Percentiles rank a stretch among this genome's conserved stretches.
These are phyloP conservation scores for Aegilops speltoides DNA, from an alignment of 176 grass and related monocot genomes.

Conservation along the genomic window DNA sequence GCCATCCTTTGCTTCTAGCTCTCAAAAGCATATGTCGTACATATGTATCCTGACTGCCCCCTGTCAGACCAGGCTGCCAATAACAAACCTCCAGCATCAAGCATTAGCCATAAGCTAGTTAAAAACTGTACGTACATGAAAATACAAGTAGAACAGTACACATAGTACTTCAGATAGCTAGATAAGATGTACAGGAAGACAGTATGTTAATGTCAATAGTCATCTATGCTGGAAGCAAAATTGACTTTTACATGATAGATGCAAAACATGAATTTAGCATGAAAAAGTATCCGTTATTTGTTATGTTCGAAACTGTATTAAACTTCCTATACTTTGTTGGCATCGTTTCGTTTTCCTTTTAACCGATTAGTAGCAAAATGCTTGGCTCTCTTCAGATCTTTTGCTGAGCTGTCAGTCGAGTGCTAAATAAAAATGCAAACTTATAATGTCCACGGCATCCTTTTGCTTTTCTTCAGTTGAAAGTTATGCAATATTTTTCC, in stretches of 20 bases:
- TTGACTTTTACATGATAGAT: not conserved
- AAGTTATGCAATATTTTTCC: not conserved
- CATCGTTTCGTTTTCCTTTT: not conserved
- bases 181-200: not conserved
- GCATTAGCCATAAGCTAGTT: slow-evolving; percentile 21
- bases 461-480: not conserved
- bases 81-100: slow-evolving; percentile 9
- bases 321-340: not conserved
- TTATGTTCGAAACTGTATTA: not conserved
- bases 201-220: not conserved
- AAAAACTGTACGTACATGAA: not conserved
- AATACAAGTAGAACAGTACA: not conserved
- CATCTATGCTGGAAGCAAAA: not conserved
- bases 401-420: not conserved
- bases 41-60: slow-evolving; percentile 93
- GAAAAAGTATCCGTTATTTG: not conserved
- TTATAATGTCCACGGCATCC: not conserved
- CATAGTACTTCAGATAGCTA: not conserved
- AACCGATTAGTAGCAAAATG: not conserved
- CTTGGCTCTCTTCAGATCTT: not conserved
- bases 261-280: not conserved
- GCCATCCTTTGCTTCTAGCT: slow-evolving; percentile 90
- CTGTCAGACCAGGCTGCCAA: slow-evolving; percentile 87
- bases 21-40: slow-evolving; percentile 96
- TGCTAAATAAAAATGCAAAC: not conserved